phyloP scores from a whole-genome alignment of 1,139 yeast species.

The Diutina sp. region DNA sequence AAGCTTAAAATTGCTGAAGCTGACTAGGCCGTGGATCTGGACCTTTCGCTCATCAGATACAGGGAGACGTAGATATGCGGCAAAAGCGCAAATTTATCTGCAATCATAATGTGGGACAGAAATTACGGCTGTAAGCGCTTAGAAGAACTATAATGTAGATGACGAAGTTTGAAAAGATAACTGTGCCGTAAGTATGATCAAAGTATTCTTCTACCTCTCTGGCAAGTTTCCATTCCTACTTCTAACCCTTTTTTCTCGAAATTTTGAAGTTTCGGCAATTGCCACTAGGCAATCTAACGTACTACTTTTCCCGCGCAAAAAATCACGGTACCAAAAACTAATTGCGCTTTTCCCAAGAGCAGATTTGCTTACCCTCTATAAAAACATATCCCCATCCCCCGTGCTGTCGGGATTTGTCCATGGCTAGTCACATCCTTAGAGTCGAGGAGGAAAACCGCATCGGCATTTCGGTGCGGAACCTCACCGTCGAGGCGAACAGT shows the following conservation, averaged over 20 bases:
- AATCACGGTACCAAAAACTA: neutral
- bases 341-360: neutral
- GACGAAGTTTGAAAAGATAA: too few species aligned
- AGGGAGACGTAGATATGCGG: neutral
- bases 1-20: too few species aligned
- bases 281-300: neutral
- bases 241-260: neutral
- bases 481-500: constrained; percentile 17
- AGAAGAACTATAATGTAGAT: too few species aligned
- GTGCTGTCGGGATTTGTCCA: neutral
- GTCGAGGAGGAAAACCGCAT: constrained; percentile 10
- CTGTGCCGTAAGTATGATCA: too few species aligned
- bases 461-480: constrained; percentile 16
- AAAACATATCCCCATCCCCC: neutral
- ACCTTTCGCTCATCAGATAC: neutral
- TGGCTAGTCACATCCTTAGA: neutral
- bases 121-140: too few species aligned
- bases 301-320: neutral
- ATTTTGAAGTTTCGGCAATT: neutral
- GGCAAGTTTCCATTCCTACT: too few species aligned
- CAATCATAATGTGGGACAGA: neutral
- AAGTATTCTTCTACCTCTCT: too few species aligned
- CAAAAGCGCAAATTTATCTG: neutral
- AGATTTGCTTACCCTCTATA: neutral
- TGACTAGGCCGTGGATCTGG: neutral